These are phyloP conservation scores for Xylaria sp. DNA, from an alignment of 2,329 filamentous ascomycete genomes.

Conservation along the genomic window DNA sequence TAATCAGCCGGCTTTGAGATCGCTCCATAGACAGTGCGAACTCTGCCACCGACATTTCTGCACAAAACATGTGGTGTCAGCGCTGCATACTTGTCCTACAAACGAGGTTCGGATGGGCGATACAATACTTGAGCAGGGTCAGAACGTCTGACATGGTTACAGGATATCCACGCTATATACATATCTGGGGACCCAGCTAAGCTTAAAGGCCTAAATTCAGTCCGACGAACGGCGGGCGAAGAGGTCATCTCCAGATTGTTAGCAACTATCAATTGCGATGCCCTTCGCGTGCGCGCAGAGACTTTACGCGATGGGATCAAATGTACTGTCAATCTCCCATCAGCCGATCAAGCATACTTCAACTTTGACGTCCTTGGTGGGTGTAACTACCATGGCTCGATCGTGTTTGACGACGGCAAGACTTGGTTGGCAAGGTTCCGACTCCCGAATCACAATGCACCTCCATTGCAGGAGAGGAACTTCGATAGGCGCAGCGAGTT, in stretches of 20 bases:
- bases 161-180: conserved; percentile 31
- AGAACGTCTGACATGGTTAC: conserved; percentile 27
- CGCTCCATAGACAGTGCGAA: conserved; percentile 20
- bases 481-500: conserved; percentile 36
- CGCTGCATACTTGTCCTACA: conserved; percentile 32
- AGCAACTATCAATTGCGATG: conserved; percentile 31
- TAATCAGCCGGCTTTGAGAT: conserved; percentile 26
- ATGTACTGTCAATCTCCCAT: conserved; percentile 33
- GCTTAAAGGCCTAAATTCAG: conserved; percentile 23
- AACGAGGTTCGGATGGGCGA: conserved; percentile 27
- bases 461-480: conserved; percentile 33
- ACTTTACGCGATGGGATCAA: conserved; percentile 26
- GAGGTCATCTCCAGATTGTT: conserved; percentile 32
- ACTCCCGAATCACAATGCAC: conserved; percentile 31
- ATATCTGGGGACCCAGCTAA: conserved; percentile 25
- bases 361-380: conserved; percentile 28
- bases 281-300: conserved; percentile 27
- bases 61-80: conserved; percentile 24
- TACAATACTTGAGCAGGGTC: conserved; percentile 23
- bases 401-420: conserved; percentile 35
- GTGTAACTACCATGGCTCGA: conserved; percentile 32
- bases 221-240: conserved; percentile 27
- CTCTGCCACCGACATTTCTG: conserved; percentile 32
- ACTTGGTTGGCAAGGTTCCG: conserved; percentile 35
- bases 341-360: conserved; percentile 32